Conservation (phyloP, 148 eudicot species). For the Spergularia marina region DNA sequence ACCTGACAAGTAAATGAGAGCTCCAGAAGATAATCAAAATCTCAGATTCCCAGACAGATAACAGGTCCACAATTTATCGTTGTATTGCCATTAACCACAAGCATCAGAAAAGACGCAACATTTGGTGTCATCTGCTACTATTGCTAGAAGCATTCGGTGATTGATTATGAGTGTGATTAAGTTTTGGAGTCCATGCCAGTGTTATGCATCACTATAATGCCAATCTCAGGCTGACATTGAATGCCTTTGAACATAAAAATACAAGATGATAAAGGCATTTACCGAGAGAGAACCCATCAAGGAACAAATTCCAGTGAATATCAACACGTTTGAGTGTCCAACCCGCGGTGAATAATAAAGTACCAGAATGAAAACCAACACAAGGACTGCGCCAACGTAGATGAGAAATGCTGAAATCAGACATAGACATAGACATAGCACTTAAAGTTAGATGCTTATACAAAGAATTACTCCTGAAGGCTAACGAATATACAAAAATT, state of each 20-base stretch:
- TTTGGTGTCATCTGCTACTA: too few relatives aligned
- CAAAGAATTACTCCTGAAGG: not conserved
- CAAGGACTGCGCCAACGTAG: conserved; percentile 50
- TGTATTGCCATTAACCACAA: not conserved
- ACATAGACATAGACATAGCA: conserved; percentile 5
- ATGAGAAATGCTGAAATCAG: conserved; percentile 57
- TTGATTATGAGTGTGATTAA: too few relatives aligned
- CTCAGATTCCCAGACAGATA: too few relatives aligned
- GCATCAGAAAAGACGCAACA: not conserved
- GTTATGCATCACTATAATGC: not conserved
- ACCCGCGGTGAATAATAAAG: conserved; percentile 49
- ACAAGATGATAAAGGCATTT: conserved; percentile 20
- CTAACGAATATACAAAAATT: not conserved
- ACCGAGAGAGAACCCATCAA: conserved; percentile 81
- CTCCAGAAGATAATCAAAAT: too few relatives aligned
- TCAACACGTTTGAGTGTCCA: conserved; percentile 58
- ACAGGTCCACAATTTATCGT: too few relatives aligned
- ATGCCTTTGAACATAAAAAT: not conserved
- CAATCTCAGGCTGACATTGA: not conserved
- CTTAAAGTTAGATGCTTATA: not conserved
- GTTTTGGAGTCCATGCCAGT: not conserved
- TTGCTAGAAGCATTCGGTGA: too few relatives aligned
- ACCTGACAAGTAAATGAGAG: not conserved
- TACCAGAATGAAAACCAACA: conserved; percentile 52
- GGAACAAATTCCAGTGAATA: conserved; percentile 71